Evolutionary conservation across 2,329 filamentous ascomycete genomes (phyloP).

Genomic region (Pseudogymnoascus sp.): DNA sequence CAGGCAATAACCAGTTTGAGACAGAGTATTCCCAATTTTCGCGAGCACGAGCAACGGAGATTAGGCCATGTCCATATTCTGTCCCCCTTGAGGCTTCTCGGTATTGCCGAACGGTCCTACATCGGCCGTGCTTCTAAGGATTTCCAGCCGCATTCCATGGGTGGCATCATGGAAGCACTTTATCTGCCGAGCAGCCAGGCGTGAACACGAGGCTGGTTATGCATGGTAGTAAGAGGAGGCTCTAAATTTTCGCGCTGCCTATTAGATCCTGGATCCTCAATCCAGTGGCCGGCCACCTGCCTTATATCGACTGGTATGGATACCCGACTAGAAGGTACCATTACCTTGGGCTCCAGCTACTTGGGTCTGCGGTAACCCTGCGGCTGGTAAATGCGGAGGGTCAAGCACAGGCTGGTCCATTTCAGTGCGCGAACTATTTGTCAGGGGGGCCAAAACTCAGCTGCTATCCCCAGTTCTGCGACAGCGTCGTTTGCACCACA

Average conservation of each 20-base stretch:
- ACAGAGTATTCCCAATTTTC: background rate
- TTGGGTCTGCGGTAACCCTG: background rate
- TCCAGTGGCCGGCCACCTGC: background rate
- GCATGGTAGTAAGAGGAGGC: background rate
- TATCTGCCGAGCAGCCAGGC: background rate
- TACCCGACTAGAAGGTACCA: background rate
- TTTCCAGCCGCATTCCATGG: background rate
- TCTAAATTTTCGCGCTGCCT: background rate
- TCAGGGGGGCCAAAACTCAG: background rate
- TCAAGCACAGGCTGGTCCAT: background rate
- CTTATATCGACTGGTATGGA: background rate
- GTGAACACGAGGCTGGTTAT: background rate
- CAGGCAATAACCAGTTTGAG: background rate
- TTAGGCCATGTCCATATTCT: background rate
- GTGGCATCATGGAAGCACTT: background rate
- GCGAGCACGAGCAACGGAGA: background rate
- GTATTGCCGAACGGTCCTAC: background rate
- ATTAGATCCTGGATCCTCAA: background rate
- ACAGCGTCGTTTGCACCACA: background rate
- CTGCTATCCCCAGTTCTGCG: background rate
- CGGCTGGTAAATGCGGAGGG: background rate
- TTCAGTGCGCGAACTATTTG: background rate
- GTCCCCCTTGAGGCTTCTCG: background rate
- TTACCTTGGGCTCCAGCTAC: background rate
- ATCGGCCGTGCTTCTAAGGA: background rate